phyloP scores from a whole-genome alignment of 2,329 filamentous ascomycete species.

The Fusarium concolor region DNA sequence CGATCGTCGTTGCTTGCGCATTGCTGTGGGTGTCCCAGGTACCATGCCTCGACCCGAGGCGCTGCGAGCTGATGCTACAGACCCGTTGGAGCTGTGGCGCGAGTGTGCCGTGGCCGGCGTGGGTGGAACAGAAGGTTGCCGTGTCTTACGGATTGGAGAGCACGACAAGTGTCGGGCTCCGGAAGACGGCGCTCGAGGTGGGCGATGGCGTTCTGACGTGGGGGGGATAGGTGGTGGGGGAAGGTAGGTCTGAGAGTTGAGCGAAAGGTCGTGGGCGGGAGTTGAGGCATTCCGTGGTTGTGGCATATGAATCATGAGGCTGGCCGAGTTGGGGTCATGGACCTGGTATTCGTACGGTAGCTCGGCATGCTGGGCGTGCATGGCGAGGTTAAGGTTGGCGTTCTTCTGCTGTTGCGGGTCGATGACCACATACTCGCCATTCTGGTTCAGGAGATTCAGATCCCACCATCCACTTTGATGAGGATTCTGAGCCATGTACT shows the following conservation, averaged over 20 bases:
- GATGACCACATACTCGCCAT: constrained; percentile 42
- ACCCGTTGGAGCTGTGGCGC: constrained; percentile 56
- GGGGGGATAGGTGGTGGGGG: constrained; percentile 49
- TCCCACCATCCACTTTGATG: constrained; percentile 50
- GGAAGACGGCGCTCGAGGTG: constrained; percentile 65
- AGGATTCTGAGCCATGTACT: constrained; percentile 44
- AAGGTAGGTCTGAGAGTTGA: constrained; percentile 52
- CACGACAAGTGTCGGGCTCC: constrained; percentile 62
- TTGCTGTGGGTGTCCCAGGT: constrained; percentile 55
- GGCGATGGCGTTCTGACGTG: constrained; percentile 55
- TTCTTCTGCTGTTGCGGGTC: constrained; percentile 51
- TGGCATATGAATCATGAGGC: constrained; percentile 67
- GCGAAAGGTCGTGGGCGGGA: constrained; percentile 51
- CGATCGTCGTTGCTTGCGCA: constrained; percentile 55
- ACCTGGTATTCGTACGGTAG: constrained; percentile 55
- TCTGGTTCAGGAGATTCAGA: constrained; percentile 46
- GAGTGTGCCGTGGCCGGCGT: constrained; percentile 53
- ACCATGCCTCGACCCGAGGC: constrained; percentile 53
- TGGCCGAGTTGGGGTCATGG: constrained; percentile 50
- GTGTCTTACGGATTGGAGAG: constrained; percentile 57
- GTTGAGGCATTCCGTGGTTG: constrained; percentile 56
- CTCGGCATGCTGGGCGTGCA: constrained; percentile 56
- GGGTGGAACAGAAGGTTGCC: constrained; percentile 55
- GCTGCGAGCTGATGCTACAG: constrained; percentile 51
- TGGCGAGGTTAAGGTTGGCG: constrained; percentile 54